phyloP scores from a whole-genome alignment of 495 filamentous ascomycete species.

The Hypomontagnella monticulosa region DNA sequence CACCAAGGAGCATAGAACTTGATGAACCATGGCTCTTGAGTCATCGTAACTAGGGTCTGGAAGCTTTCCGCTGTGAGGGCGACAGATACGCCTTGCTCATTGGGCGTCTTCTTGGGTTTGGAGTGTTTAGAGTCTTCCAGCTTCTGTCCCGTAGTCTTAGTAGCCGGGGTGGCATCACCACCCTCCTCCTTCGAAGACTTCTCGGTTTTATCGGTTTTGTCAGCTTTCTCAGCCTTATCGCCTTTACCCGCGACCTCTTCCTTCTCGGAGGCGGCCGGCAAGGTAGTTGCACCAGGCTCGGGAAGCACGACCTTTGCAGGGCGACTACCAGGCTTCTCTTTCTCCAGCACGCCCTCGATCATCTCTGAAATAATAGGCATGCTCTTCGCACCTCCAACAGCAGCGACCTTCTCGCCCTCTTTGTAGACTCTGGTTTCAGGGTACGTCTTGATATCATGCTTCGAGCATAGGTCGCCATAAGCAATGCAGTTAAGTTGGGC shows the following conservation, averaged over 20 bases:
- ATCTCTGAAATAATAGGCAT: slow-evolving; percentile 70
- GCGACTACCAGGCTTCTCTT: slow-evolving; percentile 80
- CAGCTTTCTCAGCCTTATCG: slow-evolving; percentile 32
- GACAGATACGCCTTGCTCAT: slow-evolving; percentile 77
- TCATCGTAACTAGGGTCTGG: slow-evolving; percentile 83
- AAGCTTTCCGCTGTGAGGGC: slow-evolving; percentile 86
- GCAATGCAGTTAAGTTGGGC: slow-evolving; percentile 84
- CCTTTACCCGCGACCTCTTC: slow-evolving; percentile 11
- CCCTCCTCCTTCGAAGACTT: slow-evolving; percentile 36
- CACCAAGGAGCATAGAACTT: slow-evolving; percentile 99
- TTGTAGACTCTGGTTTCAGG: slow-evolving; percentile 86
- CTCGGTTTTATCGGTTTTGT: slow-evolving; percentile 36
- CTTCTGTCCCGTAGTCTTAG: slow-evolving; percentile 24
- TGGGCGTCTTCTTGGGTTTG: slow-evolving; percentile 66
- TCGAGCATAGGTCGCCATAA: slow-evolving; percentile 75
- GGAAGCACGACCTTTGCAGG: slow-evolving; percentile 61
- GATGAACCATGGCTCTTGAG: slow-evolving; percentile 94
- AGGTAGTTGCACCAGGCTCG: slow-evolving; percentile 47
- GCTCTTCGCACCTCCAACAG: slow-evolving; percentile 66
- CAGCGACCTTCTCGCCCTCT: slow-evolving; percentile 74
- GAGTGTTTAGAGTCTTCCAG: slow-evolving; percentile 43
- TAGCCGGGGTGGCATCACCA: slow-evolving; percentile 45
- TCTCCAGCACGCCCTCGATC: slow-evolving; percentile 81
- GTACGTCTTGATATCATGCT: slow-evolving; percentile 69
- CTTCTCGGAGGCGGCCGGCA: slow-evolving; percentile 24